phyloP scores from a whole-genome alignment of 306 rosid genomes.

The apple (Malus domestica) region DNA sequence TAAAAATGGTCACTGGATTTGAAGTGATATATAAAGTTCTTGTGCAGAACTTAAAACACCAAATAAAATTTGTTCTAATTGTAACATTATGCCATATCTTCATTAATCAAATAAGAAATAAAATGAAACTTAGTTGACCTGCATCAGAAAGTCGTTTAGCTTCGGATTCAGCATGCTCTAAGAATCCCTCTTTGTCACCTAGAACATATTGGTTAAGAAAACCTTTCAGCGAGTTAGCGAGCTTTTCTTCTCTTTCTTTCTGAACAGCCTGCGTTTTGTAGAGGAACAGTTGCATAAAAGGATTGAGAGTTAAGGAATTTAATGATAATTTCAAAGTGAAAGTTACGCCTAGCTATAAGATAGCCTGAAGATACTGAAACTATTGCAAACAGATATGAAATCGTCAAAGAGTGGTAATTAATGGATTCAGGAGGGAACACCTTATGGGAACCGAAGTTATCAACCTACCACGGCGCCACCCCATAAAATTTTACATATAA shows the following conservation, averaged over 20 bases:
- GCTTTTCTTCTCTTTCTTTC: slow-evolving; percentile 86
- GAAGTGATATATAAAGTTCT: not conserved
- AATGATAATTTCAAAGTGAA: not conserved
- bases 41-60: not conserved
- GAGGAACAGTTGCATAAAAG: not conserved
- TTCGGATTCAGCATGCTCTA: slow-evolving; percentile 68
- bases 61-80: not conserved
- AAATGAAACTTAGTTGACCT: slow-evolving; percentile 35
- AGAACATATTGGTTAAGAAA: slow-evolving; percentile 58
- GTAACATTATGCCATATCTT: not conserved
- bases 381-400: not conserved
- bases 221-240: slow-evolving; percentile 51
- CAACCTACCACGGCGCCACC: not conserved
- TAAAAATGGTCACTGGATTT: not conserved
- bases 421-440: not conserved
- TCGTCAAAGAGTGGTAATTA: not conserved
- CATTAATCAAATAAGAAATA: not conserved
- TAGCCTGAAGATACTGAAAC: not conserved
- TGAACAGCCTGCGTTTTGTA: slow-evolving; percentile 53
- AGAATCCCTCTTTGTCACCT: slow-evolving; percentile 71
- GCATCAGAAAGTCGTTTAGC: slow-evolving; percentile 74
- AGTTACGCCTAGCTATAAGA: not conserved
- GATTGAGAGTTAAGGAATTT: not conserved
- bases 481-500: not conserved
- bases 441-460: not conserved